A percentile compares a stretch with the other conserved stretches of the same genome.
phyloP scores from a whole-genome alignment of 148 eudicot species.

The Nepenthes gracilis region DNA sequence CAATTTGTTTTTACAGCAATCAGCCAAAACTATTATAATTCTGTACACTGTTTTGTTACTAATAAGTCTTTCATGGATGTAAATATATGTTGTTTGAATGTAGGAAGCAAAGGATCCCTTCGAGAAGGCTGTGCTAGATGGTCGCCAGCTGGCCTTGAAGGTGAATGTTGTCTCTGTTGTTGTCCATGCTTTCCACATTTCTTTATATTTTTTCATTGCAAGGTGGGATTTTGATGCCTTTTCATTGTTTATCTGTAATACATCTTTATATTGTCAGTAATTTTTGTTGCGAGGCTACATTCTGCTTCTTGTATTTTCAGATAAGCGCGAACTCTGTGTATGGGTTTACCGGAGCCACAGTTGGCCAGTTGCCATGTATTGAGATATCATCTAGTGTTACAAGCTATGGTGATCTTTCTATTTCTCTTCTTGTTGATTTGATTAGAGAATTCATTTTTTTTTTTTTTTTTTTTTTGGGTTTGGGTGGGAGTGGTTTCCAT shows the following conservation, averaged over 20 bases:
- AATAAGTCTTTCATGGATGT: constrained; percentile 1
- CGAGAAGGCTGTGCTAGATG: constrained; percentile 94
- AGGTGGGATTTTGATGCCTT: neutral
- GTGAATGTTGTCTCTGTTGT: constrained; percentile 11
- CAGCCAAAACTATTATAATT: neutral
- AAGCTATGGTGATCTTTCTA: constrained; percentile 71
- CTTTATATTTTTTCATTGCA: neutral
- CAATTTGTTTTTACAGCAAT: neutral
- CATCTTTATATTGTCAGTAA: neutral
- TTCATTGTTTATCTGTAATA: neutral
- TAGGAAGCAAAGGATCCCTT: constrained; percentile 99
- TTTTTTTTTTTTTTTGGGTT: too few species aligned
- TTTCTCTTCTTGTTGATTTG: too few species aligned
- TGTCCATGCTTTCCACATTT: too few species aligned
- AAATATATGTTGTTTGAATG: constrained; percentile 2
- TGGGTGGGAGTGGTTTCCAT: neutral
- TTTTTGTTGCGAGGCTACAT: constrained; percentile 3
- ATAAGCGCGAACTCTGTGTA: constrained; percentile 99
- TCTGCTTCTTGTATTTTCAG: constrained; percentile 31
- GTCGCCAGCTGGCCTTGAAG: constrained; percentile 98
- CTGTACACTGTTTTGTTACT: constrained; percentile 3
- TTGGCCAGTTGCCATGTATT: constrained; percentile 90
- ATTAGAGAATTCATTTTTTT: too few species aligned
- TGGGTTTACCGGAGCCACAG: constrained; percentile 97
- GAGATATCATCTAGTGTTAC: constrained; percentile 99